These are phyloP conservation scores for Nicotiana tomentosiformis DNA, from an alignment of 257 asterid genomes.

Conservation along the genomic window DNA sequence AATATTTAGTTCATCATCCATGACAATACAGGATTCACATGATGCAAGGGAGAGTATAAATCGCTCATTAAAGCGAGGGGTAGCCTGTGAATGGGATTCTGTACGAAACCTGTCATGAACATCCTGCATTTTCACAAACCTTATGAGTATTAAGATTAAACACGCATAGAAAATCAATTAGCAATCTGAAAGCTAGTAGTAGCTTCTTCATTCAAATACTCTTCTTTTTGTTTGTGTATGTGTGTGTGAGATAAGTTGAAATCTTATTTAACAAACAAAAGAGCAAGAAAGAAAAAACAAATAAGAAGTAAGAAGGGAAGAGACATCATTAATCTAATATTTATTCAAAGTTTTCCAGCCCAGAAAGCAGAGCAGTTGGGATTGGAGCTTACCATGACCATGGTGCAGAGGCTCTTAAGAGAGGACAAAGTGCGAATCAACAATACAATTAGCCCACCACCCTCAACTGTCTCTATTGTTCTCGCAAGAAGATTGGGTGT, in stretches of 20 bases:
- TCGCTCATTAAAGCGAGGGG: slow-evolving; percentile 93
- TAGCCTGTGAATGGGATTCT: slow-evolving; percentile 73
- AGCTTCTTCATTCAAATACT: not conserved
- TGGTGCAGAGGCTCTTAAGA: slow-evolving; percentile 77
- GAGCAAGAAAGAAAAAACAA: not conserved
- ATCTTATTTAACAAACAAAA: not conserved
- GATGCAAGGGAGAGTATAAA: slow-evolving; percentile 89
- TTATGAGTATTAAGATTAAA: not conserved
- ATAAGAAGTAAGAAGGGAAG: not conserved
- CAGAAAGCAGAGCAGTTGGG: not conserved
- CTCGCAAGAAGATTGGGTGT: slow-evolving; percentile 99
- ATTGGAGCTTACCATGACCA: slow-evolving; percentile 72
- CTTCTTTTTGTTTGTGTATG: not conserved
- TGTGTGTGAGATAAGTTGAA: not conserved
- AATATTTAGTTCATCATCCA: slow-evolving; percentile 94
- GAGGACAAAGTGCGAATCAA: slow-evolving; percentile 85
- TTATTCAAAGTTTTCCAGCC: not conserved
- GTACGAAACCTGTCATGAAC: slow-evolving; percentile 95
- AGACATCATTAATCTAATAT: not conserved
- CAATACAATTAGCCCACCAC: slow-evolving; percentile 91
- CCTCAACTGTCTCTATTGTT: slow-evolving; percentile 98
- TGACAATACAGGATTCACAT: slow-evolving; percentile 83
- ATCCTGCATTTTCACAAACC: slow-evolving; percentile 49
- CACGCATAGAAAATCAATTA: not conserved
- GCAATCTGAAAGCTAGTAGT: not conserved